Evolutionary conservation across 352 stramenopile species (phyloP).

Genomic region (Globisporangium mamillatum): DNA sequence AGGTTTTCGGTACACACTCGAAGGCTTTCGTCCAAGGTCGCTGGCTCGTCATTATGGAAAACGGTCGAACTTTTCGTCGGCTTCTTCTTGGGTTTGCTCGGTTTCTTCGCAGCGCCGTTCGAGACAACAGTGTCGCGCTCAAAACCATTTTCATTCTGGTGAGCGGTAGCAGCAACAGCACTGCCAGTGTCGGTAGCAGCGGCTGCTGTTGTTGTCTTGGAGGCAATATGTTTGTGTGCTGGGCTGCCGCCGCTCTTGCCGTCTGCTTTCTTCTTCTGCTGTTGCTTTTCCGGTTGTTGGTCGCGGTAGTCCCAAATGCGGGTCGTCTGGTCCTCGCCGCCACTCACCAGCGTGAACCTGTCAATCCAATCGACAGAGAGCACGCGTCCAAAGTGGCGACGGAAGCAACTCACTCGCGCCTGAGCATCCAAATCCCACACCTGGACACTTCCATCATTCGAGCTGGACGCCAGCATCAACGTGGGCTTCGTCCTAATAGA

Average conservation of each 20-base stretch:
- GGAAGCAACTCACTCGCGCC: conserved; percentile 33
- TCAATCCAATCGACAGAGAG: conserved; percentile 57
- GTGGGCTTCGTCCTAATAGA: background rate
- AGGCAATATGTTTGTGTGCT: background rate
- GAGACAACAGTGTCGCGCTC: background rate
- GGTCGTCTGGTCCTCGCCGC: conserved; percentile 68
- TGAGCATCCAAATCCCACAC: conserved; percentile 45
- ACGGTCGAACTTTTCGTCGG: conserved; percentile 2
- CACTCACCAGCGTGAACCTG: conserved; percentile 40
- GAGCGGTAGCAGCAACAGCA: background rate
- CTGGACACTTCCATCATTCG: conserved; percentile 45
- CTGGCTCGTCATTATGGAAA: conserved; percentile 26
- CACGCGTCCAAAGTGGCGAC: conserved; percentile 47
- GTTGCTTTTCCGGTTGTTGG: conserved; percentile 13
- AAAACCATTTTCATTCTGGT: background rate
- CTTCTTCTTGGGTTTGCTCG: background rate
- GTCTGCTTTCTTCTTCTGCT: background rate
- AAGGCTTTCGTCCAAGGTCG: conserved; percentile 20
- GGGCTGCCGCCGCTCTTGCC: background rate
- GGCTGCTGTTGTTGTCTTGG: background rate
- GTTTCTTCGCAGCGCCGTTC: conserved; percentile 19
- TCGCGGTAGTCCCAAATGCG: conserved; percentile 55
- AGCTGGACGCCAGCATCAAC: conserved; percentile 45
- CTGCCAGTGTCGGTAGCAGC: background rate
- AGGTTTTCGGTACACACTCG: conserved; percentile 12